A percentile compares a stretch with the other conserved stretches of the same genome.
phyloP scores from a whole-genome alignment of 2,329 filamentous ascomycete genomes.

The Teratosphaeria destructans region DNA sequence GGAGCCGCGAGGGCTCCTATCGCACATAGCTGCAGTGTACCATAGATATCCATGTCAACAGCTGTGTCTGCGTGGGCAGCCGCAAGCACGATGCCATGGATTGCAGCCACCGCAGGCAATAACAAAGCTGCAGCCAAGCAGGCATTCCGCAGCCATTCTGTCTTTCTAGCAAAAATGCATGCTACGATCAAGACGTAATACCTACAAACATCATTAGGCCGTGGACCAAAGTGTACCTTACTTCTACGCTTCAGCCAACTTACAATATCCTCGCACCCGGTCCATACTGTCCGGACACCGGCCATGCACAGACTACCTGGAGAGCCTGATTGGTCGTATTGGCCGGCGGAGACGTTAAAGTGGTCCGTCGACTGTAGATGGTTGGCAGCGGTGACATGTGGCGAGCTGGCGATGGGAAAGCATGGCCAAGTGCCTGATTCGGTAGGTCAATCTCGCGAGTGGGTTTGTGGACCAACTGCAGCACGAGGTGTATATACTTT shows the following conservation, averaged over 20 bases:
- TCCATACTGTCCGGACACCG: conserved; percentile 48
- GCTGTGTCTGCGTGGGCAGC: conserved; percentile 51
- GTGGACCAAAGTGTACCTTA: background rate
- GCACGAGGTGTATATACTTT: background rate
- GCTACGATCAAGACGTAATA: conserved; percentile 56
- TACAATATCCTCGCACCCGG: conserved; percentile 44
- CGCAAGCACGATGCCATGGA: conserved; percentile 54
- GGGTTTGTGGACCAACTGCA: background rate
- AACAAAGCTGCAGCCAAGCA: conserved; percentile 54
- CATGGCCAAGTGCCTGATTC: background rate
- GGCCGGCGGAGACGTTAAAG: background rate
- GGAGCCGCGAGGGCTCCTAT: conserved; percentile 57
- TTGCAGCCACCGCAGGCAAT: conserved; percentile 52
- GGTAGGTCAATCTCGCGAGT: background rate
- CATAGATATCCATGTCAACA: conserved; percentile 59
- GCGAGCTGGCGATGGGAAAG: background rate
- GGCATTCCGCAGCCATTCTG: conserved; percentile 52
- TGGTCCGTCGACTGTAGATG: background rate
- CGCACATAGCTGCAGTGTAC: conserved; percentile 56
- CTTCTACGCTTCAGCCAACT: conserved; percentile 14
- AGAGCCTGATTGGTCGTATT: conserved; percentile 10
- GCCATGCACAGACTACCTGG: conserved; percentile 47
- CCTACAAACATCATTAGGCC: conserved; percentile 24
- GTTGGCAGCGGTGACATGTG: background rate
- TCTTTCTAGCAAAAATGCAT: conserved; percentile 52